Evolutionary conservation across 345 rosid species (phyloP).

Genomic region (Linum usitatissimum): DNA sequence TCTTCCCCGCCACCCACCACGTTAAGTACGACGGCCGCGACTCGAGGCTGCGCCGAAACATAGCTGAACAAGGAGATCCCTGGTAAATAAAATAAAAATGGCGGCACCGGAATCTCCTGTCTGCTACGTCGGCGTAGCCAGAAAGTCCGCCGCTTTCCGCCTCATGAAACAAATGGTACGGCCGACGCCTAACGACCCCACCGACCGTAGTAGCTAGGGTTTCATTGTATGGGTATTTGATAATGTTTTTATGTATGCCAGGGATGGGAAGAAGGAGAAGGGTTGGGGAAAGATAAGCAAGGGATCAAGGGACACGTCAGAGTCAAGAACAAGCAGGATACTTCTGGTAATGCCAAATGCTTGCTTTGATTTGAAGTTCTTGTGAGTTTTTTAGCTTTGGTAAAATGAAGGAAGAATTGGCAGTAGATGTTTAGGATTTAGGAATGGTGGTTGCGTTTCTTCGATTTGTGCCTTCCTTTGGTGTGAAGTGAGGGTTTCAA

Average conservation of each 20-base stretch:
- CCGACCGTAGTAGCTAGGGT: conserved; percentile 1
- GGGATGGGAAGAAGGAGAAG: conserved; percentile 99
- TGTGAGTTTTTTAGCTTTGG: no score
- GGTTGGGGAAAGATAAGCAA: conserved; percentile 95
- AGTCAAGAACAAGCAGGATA: conserved; percentile 87
- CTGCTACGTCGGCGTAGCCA: conserved; percentile 65
- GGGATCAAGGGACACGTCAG: conserved; percentile 84
- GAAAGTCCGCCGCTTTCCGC: conserved; percentile 82
- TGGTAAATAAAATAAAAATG: conserved; percentile 23
- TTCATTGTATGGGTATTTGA: conserved; percentile 1
- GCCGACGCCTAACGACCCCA: background rate
- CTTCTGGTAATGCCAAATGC: conserved; percentile 37
- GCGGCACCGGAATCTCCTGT: conserved; percentile 89
- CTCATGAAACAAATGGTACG: conserved; percentile 95
- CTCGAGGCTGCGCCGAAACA: background rate
- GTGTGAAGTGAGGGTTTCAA: background rate
- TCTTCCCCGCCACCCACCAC: background rate
- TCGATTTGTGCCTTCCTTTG: no score
- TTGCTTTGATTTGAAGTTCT: background rate
- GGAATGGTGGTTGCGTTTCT: no score
- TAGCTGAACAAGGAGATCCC: background rate
- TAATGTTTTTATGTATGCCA: conserved; percentile 8
- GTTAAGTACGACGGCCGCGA: background rate
- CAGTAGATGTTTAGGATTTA: no score
- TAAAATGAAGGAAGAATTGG: no score